Conservation (phyloP, 257 asterid species). For the Gardenia jasminoides region DNA sequence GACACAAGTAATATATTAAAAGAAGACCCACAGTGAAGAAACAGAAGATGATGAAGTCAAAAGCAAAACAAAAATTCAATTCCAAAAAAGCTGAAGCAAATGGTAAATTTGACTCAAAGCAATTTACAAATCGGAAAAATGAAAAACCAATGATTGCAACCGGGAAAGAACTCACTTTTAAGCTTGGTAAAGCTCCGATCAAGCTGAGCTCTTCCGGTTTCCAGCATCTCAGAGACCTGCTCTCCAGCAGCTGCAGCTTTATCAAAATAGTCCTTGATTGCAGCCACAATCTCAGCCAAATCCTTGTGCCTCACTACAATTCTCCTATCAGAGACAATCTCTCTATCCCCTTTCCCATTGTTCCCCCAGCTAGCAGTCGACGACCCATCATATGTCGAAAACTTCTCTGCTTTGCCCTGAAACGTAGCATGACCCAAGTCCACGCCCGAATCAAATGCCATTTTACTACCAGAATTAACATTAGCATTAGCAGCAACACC, state of each 20-base stretch:
- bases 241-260: constrained; percentile 90
- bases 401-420: constrained; percentile 53
- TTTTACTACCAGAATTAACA: constrained; percentile 3
- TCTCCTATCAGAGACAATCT: constrained; percentile 53
- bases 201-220: constrained; percentile 84
- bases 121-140: background rate
- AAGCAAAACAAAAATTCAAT: background rate
- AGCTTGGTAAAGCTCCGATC: constrained; percentile 85
- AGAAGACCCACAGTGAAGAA: background rate
- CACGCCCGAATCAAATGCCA: constrained; percentile 17
- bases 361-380: constrained; percentile 79
- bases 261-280: constrained; percentile 74
- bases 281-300: constrained; percentile 84
- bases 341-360: constrained; percentile 44
- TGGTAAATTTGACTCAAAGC: background rate
- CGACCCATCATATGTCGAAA: constrained; percentile 51
- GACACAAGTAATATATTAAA: background rate
- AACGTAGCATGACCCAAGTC: constrained; percentile 29
- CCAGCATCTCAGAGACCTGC: constrained; percentile 89
- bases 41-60: background rate
- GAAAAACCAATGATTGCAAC: background rate
- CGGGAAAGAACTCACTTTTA: constrained; percentile 52
- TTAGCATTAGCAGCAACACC: constrained; percentile 9
- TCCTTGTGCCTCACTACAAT: constrained; percentile 88
- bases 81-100: background rate